Conservation (phyloP, 1,284 basidiomycete genomes). For the Moniliophthora roreri region DNA sequence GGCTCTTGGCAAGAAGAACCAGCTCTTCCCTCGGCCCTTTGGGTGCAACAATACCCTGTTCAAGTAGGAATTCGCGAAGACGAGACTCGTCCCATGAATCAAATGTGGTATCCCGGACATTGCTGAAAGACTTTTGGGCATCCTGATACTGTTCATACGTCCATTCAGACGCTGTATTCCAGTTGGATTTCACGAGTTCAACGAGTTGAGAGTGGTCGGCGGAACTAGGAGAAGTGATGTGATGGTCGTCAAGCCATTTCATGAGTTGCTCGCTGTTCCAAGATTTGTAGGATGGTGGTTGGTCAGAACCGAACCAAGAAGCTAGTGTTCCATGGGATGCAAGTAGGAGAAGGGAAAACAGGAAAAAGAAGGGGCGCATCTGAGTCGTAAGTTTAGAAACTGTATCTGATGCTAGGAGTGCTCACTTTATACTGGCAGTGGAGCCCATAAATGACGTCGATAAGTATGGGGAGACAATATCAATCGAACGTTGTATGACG, state of each 20-base stretch:
- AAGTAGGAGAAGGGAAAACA: slow-evolving; percentile 32
- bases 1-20: slow-evolving; percentile 72
- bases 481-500: no score
- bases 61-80: slow-evolving; percentile 81
- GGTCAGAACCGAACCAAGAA: slow-evolving; percentile 53
- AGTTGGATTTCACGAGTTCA: slow-evolving; percentile 62
- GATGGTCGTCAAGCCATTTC: slow-evolving; percentile 72
- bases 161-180: slow-evolving; percentile 58
- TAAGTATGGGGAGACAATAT: no score
- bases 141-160: slow-evolving; percentile 58
- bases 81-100: slow-evolving; percentile 82
- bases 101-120: slow-evolving; percentile 55
- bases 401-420: no score
- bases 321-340: slow-evolving; percentile 38
- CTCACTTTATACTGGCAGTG: no score
- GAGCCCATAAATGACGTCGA: no score
- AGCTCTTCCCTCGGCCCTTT: slow-evolving; percentile 80
- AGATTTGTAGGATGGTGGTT: slow-evolving; percentile 46
- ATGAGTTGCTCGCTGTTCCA: slow-evolving; percentile 69
- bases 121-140: slow-evolving; percentile 68
- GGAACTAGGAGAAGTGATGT: slow-evolving; percentile 56
- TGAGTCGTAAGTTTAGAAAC: no score
- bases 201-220: slow-evolving; percentile 39
- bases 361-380: slow-evolving; percentile 27
- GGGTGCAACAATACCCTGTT: slow-evolving; percentile 84